phyloP scores from a whole-genome alignment of 139 green algal genomes.

The Mesotaenium endlicherianum region DNA sequence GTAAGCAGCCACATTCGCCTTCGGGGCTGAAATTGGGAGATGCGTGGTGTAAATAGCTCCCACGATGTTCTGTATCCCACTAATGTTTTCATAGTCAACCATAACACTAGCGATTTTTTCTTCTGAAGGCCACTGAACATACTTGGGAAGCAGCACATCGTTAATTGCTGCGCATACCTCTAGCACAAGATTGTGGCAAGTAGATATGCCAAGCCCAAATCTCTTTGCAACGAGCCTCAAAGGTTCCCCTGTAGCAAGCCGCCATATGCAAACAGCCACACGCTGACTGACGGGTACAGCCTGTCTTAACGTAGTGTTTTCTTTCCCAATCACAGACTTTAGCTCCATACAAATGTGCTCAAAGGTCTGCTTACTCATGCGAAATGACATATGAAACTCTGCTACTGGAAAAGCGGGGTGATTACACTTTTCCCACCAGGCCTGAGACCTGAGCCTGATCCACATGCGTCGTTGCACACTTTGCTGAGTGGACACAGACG shows the following conservation, averaged over 20 bases:
- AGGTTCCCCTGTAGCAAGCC: conserved; percentile 26
- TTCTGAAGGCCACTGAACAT: conserved; percentile 31
- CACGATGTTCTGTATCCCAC: conserved; percentile 13
- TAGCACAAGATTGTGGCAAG: neutral
- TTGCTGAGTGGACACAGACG: too few species aligned
- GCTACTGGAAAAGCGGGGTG: conserved; percentile 6
- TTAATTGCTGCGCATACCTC: conserved; percentile 36
- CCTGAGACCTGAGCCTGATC: neutral
- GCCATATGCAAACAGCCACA: conserved; percentile 14
- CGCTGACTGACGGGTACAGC: conserved; percentile 23
- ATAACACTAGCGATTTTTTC: neutral
- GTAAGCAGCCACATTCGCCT: conserved; percentile 5
- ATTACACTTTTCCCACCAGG: conserved; percentile 39
- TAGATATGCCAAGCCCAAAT: conserved; percentile 37
- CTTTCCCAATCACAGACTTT: conserved; percentile 17
- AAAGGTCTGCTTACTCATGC: conserved; percentile 29
- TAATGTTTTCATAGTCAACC: neutral
- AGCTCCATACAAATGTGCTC: conserved; percentile 19
- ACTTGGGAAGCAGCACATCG: conserved; percentile 22
- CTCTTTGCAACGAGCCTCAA: conserved; percentile 6
- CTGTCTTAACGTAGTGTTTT: neutral
- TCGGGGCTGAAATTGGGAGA: conserved; percentile 20
- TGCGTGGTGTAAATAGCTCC: conserved; percentile 43
- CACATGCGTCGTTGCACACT: too few species aligned
- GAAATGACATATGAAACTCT: conserved; percentile 24